phyloP scores from a whole-genome alignment of 106 monocot species.

The Agapanthus africanus region DNA sequence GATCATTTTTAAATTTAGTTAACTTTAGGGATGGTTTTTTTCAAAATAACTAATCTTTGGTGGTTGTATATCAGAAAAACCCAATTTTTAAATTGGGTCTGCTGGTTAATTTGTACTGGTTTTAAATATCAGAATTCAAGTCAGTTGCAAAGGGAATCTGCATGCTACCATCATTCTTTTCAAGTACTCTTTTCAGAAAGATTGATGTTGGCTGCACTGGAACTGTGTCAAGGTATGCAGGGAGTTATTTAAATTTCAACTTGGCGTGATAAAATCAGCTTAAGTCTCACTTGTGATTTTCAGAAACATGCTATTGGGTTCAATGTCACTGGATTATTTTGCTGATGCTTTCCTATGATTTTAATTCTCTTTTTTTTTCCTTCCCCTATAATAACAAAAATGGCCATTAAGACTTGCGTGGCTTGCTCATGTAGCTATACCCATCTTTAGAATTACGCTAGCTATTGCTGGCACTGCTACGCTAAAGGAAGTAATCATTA shows the following conservation, averaged over 20 bases:
- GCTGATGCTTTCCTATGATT: too few species aligned
- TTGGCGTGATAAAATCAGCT: neutral
- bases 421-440: neutral
- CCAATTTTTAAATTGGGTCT: too few species aligned
- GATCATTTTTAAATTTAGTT: too few species aligned
- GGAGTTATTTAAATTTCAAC: neutral
- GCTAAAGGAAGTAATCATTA: neutral
- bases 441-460: neutral
- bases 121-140: conserved; percentile 47
- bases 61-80: too few species aligned
- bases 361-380: too few species aligned
- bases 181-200: conserved; percentile 59
- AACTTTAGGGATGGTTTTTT: too few species aligned
- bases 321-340: neutral
- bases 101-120: neutral
- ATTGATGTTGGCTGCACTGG: conserved; percentile 58
- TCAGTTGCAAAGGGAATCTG: conserved; percentile 68
- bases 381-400: too few species aligned
- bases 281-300: neutral
- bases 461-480: neutral
- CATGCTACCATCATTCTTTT: conserved; percentile 78
- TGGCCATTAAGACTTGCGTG: neutral
- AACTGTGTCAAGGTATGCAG: conserved; percentile 50
- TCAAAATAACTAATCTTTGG: too few species aligned
- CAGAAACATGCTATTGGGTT: neutral